phyloP scores from a whole-genome alignment of 768 basidiomycete species.

The Lactarius evosmus region DNA sequence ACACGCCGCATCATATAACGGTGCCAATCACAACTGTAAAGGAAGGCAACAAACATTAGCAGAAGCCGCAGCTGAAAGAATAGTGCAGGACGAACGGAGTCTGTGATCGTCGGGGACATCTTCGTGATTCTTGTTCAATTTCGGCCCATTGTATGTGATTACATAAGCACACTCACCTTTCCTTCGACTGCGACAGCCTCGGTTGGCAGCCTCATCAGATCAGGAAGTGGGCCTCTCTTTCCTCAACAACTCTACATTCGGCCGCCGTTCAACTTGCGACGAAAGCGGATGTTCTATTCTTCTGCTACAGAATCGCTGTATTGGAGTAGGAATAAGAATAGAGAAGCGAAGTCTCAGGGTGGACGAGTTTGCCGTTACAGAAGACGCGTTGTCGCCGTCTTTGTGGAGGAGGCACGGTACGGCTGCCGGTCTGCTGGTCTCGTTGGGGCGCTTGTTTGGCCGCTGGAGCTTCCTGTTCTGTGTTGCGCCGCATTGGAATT shows the following conservation, averaged over 20 bases:
- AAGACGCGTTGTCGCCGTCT: background rate
- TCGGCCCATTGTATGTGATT: no score
- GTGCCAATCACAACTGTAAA: background rate
- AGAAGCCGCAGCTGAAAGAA: slow-evolving; percentile 7
- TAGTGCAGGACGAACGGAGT: background rate
- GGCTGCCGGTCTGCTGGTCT: background rate
- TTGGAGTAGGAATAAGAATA: background rate
- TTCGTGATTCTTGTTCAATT: no score
- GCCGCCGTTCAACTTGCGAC: slow-evolving; percentile 11
- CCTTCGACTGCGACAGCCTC: slow-evolving; percentile 1
- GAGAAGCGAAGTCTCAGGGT: background rate
- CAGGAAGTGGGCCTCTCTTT: background rate
- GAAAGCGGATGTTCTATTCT: background rate
- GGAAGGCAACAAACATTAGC: background rate
- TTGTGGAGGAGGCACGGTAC: background rate
- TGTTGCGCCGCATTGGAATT: background rate
- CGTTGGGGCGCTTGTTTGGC: background rate
- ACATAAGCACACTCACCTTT: background rate
- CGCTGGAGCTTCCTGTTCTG: background rate
- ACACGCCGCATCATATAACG: slow-evolving; percentile 2
- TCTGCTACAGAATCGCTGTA: no score
- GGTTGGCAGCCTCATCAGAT: slow-evolving; percentile 5
- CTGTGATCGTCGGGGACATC: slow-evolving; percentile 3
- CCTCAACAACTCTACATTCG: slow-evolving; percentile 11
- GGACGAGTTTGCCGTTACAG: background rate